phyloP scores from a whole-genome alignment of 2,329 filamentous ascomycete species.

The Botrytis medusae region DNA sequence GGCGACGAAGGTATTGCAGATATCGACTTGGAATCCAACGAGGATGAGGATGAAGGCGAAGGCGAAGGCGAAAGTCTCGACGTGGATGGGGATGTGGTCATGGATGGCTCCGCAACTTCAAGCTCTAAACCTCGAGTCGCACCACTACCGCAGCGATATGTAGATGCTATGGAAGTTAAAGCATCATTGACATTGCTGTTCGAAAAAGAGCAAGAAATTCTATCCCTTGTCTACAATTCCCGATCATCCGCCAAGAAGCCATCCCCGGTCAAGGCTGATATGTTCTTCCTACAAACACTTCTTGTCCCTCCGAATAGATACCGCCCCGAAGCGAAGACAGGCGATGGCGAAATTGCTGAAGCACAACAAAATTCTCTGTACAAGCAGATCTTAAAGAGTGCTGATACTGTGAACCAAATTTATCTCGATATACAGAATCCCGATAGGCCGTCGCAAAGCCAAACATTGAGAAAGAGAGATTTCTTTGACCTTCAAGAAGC shows the following conservation, averaged over 20 bases:
- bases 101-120: slow-evolving; percentile 45
- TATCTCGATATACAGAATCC: slow-evolving; percentile 60
- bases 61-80: slow-evolving; percentile 50
- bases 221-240: slow-evolving; percentile 82
- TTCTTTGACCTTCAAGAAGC: slow-evolving; percentile 78
- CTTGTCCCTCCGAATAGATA: slow-evolving; percentile 91
- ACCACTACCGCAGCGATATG: slow-evolving; percentile 63
- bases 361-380: slow-evolving; percentile 86
- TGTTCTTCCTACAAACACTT: slow-evolving; percentile 89
- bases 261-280: slow-evolving; percentile 67
- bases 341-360: slow-evolving; percentile 79
- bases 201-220: slow-evolving; percentile 78
- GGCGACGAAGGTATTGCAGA: slow-evolving; percentile 70
- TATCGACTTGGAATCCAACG: slow-evolving; percentile 54
- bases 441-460: slow-evolving; percentile 27
- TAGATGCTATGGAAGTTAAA: slow-evolving; percentile 80
- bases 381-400: slow-evolving; percentile 76
- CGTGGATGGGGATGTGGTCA: slow-evolving; percentile 58
- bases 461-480: slow-evolving; percentile 52
- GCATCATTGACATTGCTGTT: slow-evolving; percentile 79
- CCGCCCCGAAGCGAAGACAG: slow-evolving; percentile 81
- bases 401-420: slow-evolving; percentile 71
- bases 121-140: slow-evolving; percentile 44
- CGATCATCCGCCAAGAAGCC: slow-evolving; percentile 57
- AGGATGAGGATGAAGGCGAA: slow-evolving; percentile 45